Evolutionary conservation across 169 alveolate genomes (phyloP), one percentile per base, ranked within the genome.

Genomic region (Theileria equi): DNA sequence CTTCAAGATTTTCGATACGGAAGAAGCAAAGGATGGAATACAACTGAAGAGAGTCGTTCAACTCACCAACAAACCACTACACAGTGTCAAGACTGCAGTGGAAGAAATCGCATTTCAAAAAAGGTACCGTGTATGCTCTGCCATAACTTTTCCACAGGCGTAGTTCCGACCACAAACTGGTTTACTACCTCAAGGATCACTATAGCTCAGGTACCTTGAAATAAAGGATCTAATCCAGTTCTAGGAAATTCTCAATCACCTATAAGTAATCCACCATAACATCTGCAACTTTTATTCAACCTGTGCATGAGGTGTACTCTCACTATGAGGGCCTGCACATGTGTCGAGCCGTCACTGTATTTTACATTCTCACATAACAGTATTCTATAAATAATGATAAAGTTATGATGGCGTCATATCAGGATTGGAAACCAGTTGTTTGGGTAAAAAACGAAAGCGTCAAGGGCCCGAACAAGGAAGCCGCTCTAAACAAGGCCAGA

Each of bases 361-460:
- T 41, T 19, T 21, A 19, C n/a, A n/a, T n/a, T n/a, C n/a, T n/a
- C n/a, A n/a, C n/a, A n/a, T n/a, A n/a, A n/a, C n/a, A n/a, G n/a
- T 38, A 38, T 13, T 38, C n/a, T 38, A 38, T 13, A 38, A 38
- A 38, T 38, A 13, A 13, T 38, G 13, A 13, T 13, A 13, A 13
- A 13, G 13, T 38, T 26, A 34, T 60, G 25, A 59, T 61, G 78
- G 69, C 69, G 36, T 77, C 86, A 11, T 74, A 77, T 35, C 86
- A 77, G 50, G 86, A 77, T 49, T 77, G 86, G 86, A 77, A 72
- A 29, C 86, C 80, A 13, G 86, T 77, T 16, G 81, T 68, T 23
- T 77, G 86, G 86, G 26, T 74, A 8, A 77, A 77, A 62, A 66
- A 55, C 38, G 84, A 74, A 58, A 55, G 31, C 5, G 45, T 28